These are phyloP conservation scores for Tephrocybe rancida DNA, from an alignment of 768 basidiomycete species.

Conservation along the genomic window DNA sequence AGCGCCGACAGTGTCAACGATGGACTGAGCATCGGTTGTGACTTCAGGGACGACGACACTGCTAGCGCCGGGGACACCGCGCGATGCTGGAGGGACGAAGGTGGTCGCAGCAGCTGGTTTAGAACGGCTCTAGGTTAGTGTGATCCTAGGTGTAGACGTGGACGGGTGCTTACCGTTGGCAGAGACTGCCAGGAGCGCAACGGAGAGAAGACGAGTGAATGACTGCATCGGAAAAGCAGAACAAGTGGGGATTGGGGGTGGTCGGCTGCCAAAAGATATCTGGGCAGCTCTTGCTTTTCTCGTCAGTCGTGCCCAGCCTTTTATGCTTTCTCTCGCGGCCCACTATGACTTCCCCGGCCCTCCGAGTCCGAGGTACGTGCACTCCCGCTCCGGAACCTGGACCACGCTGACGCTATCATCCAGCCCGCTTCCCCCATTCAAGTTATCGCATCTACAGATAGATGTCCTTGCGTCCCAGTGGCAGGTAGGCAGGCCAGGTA, in stretches of 20 bases:
- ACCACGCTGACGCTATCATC: conserved; percentile 9
- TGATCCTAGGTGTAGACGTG: background rate
- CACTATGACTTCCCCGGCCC: background rate
- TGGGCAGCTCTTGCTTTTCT: background rate
- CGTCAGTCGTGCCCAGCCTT: background rate
- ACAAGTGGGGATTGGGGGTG: background rate
- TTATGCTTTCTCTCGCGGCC: background rate
- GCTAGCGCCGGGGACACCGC: conserved; percentile 5
- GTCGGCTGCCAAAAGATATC: background rate
- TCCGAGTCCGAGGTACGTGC: background rate
- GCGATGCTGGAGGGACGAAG: conserved; percentile 4
- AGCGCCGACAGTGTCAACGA: conserved; percentile 32
- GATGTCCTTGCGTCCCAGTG: background rate
- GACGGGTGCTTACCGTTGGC: background rate
- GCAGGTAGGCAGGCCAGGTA: conserved; percentile 12
- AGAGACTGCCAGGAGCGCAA: conserved; percentile 8
- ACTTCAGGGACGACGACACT: background rate
- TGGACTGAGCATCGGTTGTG: conserved; percentile 19
- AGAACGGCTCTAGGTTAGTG: background rate
- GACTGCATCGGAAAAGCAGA: conserved; percentile 2
- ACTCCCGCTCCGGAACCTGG: conserved; percentile 7
- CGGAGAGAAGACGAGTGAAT: conserved; percentile 7
- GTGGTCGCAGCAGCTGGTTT: conserved; percentile 2
- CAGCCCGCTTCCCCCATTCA: background rate
- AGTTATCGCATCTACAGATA: conserved; percentile 1